phyloP scores from a whole-genome alignment of 768 basidiomycete species.

The Suillus occidentalis region DNA sequence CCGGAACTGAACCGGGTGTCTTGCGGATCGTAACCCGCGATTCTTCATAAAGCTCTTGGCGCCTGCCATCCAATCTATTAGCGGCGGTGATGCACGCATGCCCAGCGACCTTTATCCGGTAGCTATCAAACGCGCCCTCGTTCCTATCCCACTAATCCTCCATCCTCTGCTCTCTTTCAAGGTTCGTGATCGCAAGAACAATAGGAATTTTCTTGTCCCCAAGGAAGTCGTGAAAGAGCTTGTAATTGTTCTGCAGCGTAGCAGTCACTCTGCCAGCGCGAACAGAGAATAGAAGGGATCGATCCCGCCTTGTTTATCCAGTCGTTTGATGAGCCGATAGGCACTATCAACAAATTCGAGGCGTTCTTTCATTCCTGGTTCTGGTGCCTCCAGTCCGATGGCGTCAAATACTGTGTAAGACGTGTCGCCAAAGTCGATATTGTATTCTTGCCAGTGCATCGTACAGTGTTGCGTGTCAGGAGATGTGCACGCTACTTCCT shows the following conservation, averaged over 20 bases:
- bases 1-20: too few species aligned
- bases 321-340: conserved; percentile 34
- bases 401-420: conserved; percentile 34
- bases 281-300: conserved; percentile 35
- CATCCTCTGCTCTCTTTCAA: conserved; percentile 24
- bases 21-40: background rate
- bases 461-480: conserved; percentile 32
- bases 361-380: conserved; percentile 21
- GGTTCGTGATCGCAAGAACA: conserved; percentile 32
- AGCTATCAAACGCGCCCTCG: conserved; percentile 22
- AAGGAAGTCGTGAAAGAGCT: conserved; percentile 39
- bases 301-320: conserved; percentile 32
- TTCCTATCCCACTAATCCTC: conserved; percentile 23
- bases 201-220: conserved; percentile 36
- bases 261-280: conserved; percentile 33
- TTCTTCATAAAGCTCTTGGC: background rate
- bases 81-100: conserved; percentile 36
- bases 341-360: conserved; percentile 32
- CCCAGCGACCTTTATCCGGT: conserved; percentile 27
- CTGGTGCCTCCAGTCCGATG: conserved; percentile 31
- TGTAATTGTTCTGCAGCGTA: conserved; percentile 31
- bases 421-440: conserved; percentile 23
- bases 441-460: conserved; percentile 26
- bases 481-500: conserved; percentile 25
- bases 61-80: conserved; percentile 11